A percentile compares a stretch with the other conserved stretches of the same genome.
Evolutionary conservation across 1,139 yeast genomes (phyloP).

Genomic region (Kurtzmaniella quercitrusa): DNA sequence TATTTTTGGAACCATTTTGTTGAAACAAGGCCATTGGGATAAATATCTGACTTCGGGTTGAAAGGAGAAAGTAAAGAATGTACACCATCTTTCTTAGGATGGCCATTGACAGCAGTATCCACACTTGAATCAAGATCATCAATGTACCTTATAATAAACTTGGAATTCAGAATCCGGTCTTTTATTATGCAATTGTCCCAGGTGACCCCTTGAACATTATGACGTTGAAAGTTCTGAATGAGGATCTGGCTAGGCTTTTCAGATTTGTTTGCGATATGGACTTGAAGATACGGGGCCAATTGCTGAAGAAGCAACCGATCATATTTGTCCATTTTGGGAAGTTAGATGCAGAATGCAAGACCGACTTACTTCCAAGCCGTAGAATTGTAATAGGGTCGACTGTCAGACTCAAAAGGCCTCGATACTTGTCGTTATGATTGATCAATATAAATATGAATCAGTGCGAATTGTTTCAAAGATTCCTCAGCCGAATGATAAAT

Average conservation of each 20-base stretch:
- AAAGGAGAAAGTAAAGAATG: slow-evolving; percentile 38
- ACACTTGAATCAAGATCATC: slow-evolving; percentile 2
- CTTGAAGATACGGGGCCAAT: slow-evolving; percentile 30
- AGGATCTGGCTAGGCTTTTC: slow-evolving; percentile 5
- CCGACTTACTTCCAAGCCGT: no score
- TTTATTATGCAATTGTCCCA: slow-evolving; percentile 43
- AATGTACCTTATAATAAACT: slow-evolving; percentile 24
- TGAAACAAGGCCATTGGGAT: slow-evolving; percentile 41
- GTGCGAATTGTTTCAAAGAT: no score
- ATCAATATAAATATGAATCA: no score
- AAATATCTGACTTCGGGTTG: slow-evolving; percentile 31
- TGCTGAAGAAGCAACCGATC: slow-evolving; percentile 25
- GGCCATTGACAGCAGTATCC: neutral
- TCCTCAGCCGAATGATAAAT: no score
- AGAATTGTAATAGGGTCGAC: no score
- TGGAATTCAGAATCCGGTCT: slow-evolving; percentile 33
- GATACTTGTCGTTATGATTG: no score
- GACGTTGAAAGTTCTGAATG: slow-evolving; percentile 12
- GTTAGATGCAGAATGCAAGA: no score
- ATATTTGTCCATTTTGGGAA: slow-evolving; percentile 28
- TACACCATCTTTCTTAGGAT: neutral
- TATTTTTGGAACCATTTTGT: slow-evolving; percentile 37
- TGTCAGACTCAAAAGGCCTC: no score
- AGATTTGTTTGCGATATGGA: slow-evolving; percentile 13
- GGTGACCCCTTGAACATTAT: slow-evolving; percentile 18